These are phyloP conservation scores for Plectosphaerella cucumerina DNA, from an alignment of 2,329 filamentous ascomycete genomes.

Conservation along the genomic window DNA sequence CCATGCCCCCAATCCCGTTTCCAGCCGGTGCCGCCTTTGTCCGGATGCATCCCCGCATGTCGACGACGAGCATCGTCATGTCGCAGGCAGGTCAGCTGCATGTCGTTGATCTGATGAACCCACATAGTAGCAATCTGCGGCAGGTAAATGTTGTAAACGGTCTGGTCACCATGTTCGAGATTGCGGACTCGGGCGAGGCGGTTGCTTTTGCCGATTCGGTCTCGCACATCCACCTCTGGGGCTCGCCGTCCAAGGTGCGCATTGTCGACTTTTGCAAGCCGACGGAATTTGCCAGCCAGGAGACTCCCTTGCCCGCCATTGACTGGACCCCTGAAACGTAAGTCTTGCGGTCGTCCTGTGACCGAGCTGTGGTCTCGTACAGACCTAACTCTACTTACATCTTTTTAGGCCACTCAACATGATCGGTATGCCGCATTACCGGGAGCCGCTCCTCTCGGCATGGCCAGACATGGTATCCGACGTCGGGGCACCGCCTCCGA, in stretches of 20 bases:
- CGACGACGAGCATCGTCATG: slow-evolving; percentile 89
- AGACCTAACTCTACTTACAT: not conserved
- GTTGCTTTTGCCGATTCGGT: slow-evolving; percentile 77
- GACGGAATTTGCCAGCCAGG: slow-evolving; percentile 70
- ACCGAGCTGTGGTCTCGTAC: not conserved
- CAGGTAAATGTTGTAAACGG: slow-evolving; percentile 69
- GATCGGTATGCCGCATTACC: slow-evolving; percentile 90
- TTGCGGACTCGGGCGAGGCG: slow-evolving; percentile 84
- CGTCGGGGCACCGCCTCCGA: slow-evolving; percentile 75
- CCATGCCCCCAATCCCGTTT: slow-evolving; percentile 86
- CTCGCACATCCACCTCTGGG: slow-evolving; percentile 80
- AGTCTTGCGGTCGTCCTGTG: slow-evolving; percentile 26
- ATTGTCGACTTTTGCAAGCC: slow-evolving; percentile 80
- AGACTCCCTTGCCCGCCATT: slow-evolving; percentile 52
- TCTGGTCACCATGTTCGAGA: slow-evolving; percentile 75
- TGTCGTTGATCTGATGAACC: slow-evolving; percentile 92
- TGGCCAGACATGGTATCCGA: slow-evolving; percentile 88
- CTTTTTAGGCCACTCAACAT: slow-evolving; percentile 70
- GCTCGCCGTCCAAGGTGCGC: slow-evolving; percentile 77
- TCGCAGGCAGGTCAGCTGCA: slow-evolving; percentile 93
- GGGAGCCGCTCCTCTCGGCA: slow-evolving; percentile 79
- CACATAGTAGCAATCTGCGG: slow-evolving; percentile 78
- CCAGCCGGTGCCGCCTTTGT: slow-evolving; percentile 92
- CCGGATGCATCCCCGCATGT: slow-evolving; percentile 92
- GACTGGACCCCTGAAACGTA: slow-evolving; percentile 71